Evolutionary conservation across 1,284 basidiomycete genomes (phyloP).

Genomic region (Wolfiporia cocos): DNA sequence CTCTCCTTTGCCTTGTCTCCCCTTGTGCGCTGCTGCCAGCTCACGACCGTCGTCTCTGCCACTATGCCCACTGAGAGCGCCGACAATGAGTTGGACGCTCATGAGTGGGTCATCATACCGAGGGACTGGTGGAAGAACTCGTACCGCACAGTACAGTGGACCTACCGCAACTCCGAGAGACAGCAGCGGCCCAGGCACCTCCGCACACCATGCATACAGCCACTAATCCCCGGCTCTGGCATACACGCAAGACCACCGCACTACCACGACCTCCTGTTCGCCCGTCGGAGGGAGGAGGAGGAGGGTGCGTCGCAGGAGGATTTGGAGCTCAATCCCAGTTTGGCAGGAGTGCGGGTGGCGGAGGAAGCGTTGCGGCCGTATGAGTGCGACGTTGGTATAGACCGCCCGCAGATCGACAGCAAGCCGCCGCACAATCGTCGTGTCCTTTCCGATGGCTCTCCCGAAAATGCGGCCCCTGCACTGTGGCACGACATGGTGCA

Average conservation of each 20-base stretch:
- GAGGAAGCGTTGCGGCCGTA: slow-evolving; percentile 22
- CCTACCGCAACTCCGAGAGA: slow-evolving; percentile 13
- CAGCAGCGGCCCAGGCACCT: background rate
- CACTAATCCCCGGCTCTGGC: slow-evolving; percentile 2
- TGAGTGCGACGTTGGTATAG: slow-evolving; percentile 24
- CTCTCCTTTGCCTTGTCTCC: background rate
- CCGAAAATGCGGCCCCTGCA: slow-evolving; percentile 3
- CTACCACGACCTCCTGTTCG: slow-evolving; percentile 19
- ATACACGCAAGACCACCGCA: slow-evolving; percentile 21
- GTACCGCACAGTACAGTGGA: slow-evolving; percentile 21
- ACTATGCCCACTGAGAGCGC: background rate
- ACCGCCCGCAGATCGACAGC: no score
- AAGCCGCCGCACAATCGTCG: no score
- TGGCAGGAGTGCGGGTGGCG: slow-evolving; percentile 22
- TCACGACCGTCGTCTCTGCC: background rate
- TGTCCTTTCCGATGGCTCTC: slow-evolving; percentile 1
- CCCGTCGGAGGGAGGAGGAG: slow-evolving; percentile 10
- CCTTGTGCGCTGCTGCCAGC: background rate
- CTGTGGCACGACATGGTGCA: slow-evolving; percentile 20
- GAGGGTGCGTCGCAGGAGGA: slow-evolving; percentile 9
- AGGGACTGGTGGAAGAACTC: slow-evolving; percentile 21
- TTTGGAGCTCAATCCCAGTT: slow-evolving; percentile 18
- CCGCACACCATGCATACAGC: slow-evolving; percentile 2
- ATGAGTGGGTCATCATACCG: slow-evolving; percentile 17
- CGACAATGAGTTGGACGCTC: background rate